Evolutionary conservation across 1,284 basidiomycete species (phyloP).

Genomic region (Phaffia rhodozyma): DNA sequence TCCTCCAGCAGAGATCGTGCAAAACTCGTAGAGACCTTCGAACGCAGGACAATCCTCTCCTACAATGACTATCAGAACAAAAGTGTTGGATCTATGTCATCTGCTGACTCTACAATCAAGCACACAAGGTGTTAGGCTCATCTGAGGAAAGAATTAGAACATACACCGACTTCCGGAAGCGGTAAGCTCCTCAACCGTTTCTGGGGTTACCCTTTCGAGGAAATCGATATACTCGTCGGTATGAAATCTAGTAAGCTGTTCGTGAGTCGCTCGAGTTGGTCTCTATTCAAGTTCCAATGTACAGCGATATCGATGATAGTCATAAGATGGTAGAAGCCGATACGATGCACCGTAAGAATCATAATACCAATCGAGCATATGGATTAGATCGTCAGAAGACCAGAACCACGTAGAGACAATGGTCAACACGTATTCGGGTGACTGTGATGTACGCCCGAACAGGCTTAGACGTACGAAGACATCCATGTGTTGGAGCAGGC

Average conservation of each 20-base stretch:
- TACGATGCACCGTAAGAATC: too few species aligned
- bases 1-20: conserved; percentile 90
- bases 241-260: conserved; percentile 84
- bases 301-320: too few species aligned
- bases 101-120: not conserved
- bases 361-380: too few species aligned
- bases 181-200: conserved; percentile 71
- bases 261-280: conserved; percentile 65
- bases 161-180: conserved; percentile 69
- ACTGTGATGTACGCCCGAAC: too few species aligned
- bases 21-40: conserved; percentile 94
- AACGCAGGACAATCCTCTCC: conserved; percentile 96
- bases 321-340: not conserved
- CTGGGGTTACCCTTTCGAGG: conserved; percentile 72
- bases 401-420: not conserved
- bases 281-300: conserved; percentile 39
- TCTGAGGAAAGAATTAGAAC: conserved; percentile 29
- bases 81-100: conserved; percentile 1
- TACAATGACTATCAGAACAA: conserved; percentile 50
- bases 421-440: not conserved
- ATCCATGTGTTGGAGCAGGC: conserved; percentile 79
- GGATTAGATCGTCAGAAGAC: too few species aligned
- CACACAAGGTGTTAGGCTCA: not conserved
- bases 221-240: conserved; percentile 97
- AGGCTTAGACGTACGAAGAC: conserved; percentile 50